Conservation (phyloP, 1,139 yeast genomes). For the Debaryomycetaceae sp. region DNA sequence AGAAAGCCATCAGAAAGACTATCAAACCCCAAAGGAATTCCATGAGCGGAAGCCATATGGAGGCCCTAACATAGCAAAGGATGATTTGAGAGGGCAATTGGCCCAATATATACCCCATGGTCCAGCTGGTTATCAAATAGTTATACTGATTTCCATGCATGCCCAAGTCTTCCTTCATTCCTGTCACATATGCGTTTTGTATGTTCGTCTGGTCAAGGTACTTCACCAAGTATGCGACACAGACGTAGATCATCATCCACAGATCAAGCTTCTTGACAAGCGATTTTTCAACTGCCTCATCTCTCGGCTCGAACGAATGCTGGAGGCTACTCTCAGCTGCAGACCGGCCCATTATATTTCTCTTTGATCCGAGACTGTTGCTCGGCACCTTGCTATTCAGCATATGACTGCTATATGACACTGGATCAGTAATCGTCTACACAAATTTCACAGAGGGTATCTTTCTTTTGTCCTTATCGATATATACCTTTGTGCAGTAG, state of each 20-base stretch:
- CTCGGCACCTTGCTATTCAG: too few species aligned
- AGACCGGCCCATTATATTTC: too few species aligned
- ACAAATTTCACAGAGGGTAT: too few species aligned
- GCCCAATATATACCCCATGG: conserved; percentile 57
- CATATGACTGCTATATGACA: too few species aligned
- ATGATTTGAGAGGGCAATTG: conserved; percentile 56
- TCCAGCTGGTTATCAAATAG: conserved; percentile 25
- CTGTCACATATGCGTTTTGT: conserved; percentile 20
- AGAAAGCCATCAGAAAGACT: conserved; percentile 49
- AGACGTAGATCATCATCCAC: conserved; percentile 30
- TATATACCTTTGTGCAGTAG: too few species aligned
- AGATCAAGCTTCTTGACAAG: conserved; percentile 25
- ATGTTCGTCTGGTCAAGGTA: conserved; percentile 21
- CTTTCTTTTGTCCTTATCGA: too few species aligned
- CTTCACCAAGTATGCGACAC: conserved; percentile 33
- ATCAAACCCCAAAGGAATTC: conserved; percentile 54
- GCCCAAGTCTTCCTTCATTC: conserved; percentile 15
- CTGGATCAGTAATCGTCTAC: too few species aligned
- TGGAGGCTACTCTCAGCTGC: too few species aligned
- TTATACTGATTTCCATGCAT: conserved; percentile 15
- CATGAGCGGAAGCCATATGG: conserved; percentile 54
- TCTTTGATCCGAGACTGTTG: too few species aligned
- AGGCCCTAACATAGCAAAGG: conserved; percentile 48
- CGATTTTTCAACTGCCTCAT: not conserved
- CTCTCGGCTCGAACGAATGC: not conserved